These are phyloP conservation scores for Penicillium palitans DNA, from an alignment of 2,329 filamentous ascomycete genomes.

Conservation along the genomic window DNA sequence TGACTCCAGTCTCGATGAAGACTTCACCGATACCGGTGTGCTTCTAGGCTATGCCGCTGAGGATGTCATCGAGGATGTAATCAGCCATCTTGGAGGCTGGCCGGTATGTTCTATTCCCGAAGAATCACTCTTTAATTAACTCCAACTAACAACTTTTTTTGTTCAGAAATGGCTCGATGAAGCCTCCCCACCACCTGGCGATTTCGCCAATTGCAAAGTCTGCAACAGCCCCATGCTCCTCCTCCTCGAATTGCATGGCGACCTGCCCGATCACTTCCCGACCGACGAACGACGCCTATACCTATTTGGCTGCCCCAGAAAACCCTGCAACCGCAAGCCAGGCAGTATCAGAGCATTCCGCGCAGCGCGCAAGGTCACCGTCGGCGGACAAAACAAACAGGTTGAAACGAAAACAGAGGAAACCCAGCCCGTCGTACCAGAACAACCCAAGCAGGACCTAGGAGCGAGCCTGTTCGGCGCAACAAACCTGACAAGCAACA, in stretches of 20 bases:
- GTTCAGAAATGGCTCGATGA: constrained; percentile 77
- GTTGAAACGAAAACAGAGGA: constrained; percentile 25
- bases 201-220: constrained; percentile 79
- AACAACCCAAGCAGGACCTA: constrained; percentile 41
- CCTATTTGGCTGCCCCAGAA: constrained; percentile 76
- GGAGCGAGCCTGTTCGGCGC: constrained; percentile 65
- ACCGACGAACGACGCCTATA: constrained; percentile 86
- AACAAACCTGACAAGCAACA: constrained; percentile 38
- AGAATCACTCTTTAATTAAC: not conserved
- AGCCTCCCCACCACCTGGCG: constrained; percentile 68
- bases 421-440: constrained; percentile 15
- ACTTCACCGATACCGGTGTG: constrained; percentile 68
- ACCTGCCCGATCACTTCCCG: constrained; percentile 82
- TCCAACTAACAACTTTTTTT: constrained; percentile 18
- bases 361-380: constrained; percentile 57
- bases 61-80: constrained; percentile 74
- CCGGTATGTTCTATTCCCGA: constrained; percentile 63
- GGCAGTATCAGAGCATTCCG: constrained; percentile 78
- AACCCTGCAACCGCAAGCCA: constrained; percentile 75
- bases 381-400: constrained; percentile 31
- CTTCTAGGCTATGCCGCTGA: constrained; percentile 85
- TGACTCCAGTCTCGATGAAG: constrained; percentile 68
- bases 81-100: constrained; percentile 83
- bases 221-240: constrained; percentile 83
- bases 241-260: constrained; percentile 86